Evolutionary conservation across 2,329 filamentous ascomycete species (phyloP).

Genomic region (Xylariaceae sp.): DNA sequence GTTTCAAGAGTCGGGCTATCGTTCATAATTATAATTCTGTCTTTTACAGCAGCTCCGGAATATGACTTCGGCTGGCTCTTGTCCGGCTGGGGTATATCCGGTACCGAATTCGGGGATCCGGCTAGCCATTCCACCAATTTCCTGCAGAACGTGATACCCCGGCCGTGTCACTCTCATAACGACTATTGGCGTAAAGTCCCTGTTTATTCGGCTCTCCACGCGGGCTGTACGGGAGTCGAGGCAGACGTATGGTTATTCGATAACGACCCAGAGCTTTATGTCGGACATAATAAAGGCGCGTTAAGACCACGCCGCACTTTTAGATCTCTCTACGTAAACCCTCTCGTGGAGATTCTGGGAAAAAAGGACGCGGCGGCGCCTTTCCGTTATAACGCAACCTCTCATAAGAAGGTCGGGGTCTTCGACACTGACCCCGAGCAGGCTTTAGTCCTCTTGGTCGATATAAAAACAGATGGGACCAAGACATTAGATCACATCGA

Average conservation of each 20-base stretch:
- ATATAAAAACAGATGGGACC: constrained; percentile 59
- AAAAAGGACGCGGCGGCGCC: constrained; percentile 46
- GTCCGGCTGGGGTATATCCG: constrained; percentile 28
- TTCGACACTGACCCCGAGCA: constrained; percentile 51
- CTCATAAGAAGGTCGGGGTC: constrained; percentile 46
- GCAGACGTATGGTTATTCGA: constrained; percentile 64
- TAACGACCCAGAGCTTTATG: constrained; percentile 46
- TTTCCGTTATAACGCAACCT: constrained; percentile 29
- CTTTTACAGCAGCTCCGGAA: constrained; percentile 31
- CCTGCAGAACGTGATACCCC: constrained; percentile 50
- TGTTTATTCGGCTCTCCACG: constrained; percentile 56
- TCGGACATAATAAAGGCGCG: constrained; percentile 58
- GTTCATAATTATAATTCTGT: constrained; percentile 33
- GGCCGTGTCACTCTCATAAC: constrained; percentile 64
- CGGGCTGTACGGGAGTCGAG: constrained; percentile 61
- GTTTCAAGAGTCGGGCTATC: constrained; percentile 32
- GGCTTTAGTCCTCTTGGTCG: constrained; percentile 60
- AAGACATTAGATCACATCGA: constrained; percentile 51
- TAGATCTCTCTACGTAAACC: constrained; percentile 59
- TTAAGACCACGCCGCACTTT: constrained; percentile 56
- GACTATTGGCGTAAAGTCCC: constrained; percentile 65
- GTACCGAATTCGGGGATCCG: constrained; percentile 36
- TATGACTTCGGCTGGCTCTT: constrained; percentile 31
- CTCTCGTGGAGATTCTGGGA: constrained; percentile 56
- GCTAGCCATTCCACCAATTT: constrained; percentile 49